These are phyloP conservation scores for Hordeum pubiflorum DNA, from an alignment of 202 grass and related monocot genomes.

Conservation along the genomic window DNA sequence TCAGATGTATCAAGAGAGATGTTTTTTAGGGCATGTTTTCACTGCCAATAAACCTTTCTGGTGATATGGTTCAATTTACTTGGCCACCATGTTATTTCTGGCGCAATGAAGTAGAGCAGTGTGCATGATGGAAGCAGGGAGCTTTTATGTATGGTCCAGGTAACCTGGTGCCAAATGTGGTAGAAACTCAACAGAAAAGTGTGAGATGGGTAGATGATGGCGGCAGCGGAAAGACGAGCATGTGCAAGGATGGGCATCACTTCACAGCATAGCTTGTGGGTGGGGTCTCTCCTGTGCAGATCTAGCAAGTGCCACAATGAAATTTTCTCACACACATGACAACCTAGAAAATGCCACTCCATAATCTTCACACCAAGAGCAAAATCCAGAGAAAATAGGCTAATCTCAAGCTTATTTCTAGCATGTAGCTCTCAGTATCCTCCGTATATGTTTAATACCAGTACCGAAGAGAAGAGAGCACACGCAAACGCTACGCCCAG, in stretches of 20 bases:
- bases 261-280: constrained; percentile 27
- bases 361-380: not conserved
- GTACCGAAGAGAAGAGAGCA: not conserved
- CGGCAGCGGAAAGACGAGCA: constrained; percentile 18
- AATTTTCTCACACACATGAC: not conserved
- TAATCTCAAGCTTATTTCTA: not conserved
- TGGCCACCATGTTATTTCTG: not conserved
- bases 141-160: constrained; percentile 6
- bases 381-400: not conserved
- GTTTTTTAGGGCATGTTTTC: constrained; percentile 20
- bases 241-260: constrained; percentile 18
- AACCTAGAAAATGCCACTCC: not conserved
- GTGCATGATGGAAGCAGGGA: constrained; percentile 6
- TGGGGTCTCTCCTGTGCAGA: constrained; percentile 7
- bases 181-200: constrained; percentile 26
- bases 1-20: constrained; percentile 6
- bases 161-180: constrained; percentile 18
- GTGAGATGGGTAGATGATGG: constrained; percentile 14
- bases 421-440: not conserved
- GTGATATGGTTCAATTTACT: not conserved
- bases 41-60: constrained; percentile 28
- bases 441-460: not conserved
- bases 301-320: not conserved
- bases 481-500: not conserved
- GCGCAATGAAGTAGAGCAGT: not conserved